Conservation (phyloP, 257 asterid species). For the Asclepias syriaca region DNA sequence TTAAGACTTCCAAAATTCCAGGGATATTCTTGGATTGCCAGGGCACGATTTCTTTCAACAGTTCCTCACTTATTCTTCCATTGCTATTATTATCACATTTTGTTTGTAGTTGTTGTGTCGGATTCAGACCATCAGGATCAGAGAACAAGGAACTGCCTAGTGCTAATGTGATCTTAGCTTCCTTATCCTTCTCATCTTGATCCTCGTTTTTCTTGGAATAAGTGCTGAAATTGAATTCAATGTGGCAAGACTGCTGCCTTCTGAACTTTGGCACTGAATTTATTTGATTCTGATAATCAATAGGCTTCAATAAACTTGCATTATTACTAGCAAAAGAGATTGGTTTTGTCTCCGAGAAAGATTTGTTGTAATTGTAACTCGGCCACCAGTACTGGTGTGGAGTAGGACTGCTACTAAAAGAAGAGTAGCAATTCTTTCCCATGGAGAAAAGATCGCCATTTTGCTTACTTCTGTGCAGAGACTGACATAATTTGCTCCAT, state of each 20-base stretch:
- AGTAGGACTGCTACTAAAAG: neutral
- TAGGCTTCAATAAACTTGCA: conserved; percentile 26
- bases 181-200: conserved; percentile 44
- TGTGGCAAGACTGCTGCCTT: conserved; percentile 72
- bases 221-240: conserved; percentile 57
- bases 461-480: conserved; percentile 46
- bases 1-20: conserved; percentile 36
- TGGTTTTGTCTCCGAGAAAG: conserved; percentile 39
- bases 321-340: conserved; percentile 36
- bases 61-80: neutral
- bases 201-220: conserved; percentile 17
- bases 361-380: conserved; percentile 25
- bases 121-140: conserved; percentile 9
- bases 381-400: conserved; percentile 39
- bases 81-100: neutral
- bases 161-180: conserved; percentile 56
- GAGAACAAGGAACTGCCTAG: conserved; percentile 48
- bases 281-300: conserved; percentile 16
- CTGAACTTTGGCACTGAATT: conserved; percentile 59
- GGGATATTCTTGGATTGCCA: conserved; percentile 63
- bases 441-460: conserved; percentile 29
- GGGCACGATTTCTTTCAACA: conserved; percentile 54
- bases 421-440: conserved; percentile 32
- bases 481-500: conserved; percentile 64
- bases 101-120: neutral